A percentile compares a stretch with the other conserved stretches of the same genome.
phyloP scores from a whole-genome alignment of 768 basidiomycete species.

The Calocera viscosa region DNA sequence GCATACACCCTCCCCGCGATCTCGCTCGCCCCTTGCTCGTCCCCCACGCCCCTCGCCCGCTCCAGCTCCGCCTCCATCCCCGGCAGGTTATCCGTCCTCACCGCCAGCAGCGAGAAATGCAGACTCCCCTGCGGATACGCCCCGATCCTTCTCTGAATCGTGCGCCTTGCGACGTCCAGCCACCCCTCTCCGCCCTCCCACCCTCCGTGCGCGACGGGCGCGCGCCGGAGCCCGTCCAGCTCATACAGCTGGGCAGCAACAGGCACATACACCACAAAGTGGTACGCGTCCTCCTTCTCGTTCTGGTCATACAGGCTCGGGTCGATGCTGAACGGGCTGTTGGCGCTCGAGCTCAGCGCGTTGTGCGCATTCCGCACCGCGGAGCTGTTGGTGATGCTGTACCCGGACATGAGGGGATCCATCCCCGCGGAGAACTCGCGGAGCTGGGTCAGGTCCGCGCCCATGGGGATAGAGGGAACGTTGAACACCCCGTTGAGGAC shows the following conservation, averaged over 20 bases:
- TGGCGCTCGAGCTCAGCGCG: background rate
- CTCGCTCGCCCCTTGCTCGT: slow-evolving; percentile 35
- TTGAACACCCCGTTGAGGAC: slow-evolving; percentile 85
- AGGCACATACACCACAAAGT: slow-evolving; percentile 91
- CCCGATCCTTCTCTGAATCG: background rate
- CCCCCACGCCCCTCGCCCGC: slow-evolving; percentile 17
- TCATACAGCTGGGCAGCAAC: slow-evolving; percentile 76
- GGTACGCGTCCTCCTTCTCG: slow-evolving; percentile 76
- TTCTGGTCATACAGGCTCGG: slow-evolving; percentile 32
- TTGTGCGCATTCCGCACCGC: slow-evolving; percentile 24
- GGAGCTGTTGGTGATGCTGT: slow-evolving; percentile 27
- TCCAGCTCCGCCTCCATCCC: slow-evolving; percentile 14
- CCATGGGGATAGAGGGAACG: slow-evolving; percentile 46
- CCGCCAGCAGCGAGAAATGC: slow-evolving; percentile 19
- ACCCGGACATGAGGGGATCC: slow-evolving; percentile 49
- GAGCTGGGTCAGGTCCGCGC: slow-evolving; percentile 58
- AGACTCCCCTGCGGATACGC: background rate
- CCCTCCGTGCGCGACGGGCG: slow-evolving; percentile 69
- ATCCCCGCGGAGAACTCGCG: slow-evolving; percentile 68
- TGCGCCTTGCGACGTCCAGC: slow-evolving; percentile 64
- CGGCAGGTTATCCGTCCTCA: slow-evolving; percentile 18
- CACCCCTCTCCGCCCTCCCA: slow-evolving; percentile 60
- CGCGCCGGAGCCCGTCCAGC: slow-evolving; percentile 75
- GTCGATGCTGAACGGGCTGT: background rate
- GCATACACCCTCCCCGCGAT: slow-evolving; percentile 44